phyloP scores from a whole-genome alignment of 352 stramenopile genomes.

The Aphanomyces cochlioides region DNA sequence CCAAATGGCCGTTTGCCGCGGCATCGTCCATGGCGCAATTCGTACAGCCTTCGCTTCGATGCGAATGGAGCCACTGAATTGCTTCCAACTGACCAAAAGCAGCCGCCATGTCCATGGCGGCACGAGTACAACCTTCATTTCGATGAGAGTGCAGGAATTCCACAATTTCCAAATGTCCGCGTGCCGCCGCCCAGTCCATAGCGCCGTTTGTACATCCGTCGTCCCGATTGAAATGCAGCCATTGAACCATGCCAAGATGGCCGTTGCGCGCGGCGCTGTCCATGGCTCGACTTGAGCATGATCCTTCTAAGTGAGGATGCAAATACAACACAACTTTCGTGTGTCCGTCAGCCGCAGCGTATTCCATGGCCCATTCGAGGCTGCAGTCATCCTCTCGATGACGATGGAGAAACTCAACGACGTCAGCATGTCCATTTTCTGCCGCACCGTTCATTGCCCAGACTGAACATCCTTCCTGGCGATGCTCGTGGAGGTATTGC shows the following conservation, averaged over 20 bases:
- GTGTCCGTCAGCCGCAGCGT: slow-evolving; percentile 9
- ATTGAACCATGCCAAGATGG: slow-evolving; percentile 20
- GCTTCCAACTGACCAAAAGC: background rate
- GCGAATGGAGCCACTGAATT: slow-evolving; percentile 20
- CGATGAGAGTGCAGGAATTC: slow-evolving; percentile 20
- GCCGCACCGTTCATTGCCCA: slow-evolving; percentile 21
- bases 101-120: slow-evolving; percentile 16
- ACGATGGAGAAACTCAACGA: background rate
- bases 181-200: slow-evolving; percentile 14
- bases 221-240: slow-evolving; percentile 4
- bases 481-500: slow-evolving; percentile 30
- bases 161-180: slow-evolving; percentile 18
- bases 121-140: slow-evolving; percentile 18
- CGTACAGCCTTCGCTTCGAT: slow-evolving; percentile 25
- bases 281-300: slow-evolving; percentile 19
- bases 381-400: background rate
- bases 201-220: slow-evolving; percentile 21
- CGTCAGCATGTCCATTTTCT: slow-evolving; percentile 6
- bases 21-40: slow-evolving; percentile 11
- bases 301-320: background rate
- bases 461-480: slow-evolving; percentile 26
- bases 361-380: slow-evolving; percentile 15
- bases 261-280: slow-evolving; percentile 22
- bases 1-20: slow-evolving; percentile 13
- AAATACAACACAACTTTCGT: slow-evolving; percentile 5